These are phyloP conservation scores for Debaryomyces coudertii DNA, from an alignment of 1,139 yeast genomes.

Conservation along the genomic window DNA sequence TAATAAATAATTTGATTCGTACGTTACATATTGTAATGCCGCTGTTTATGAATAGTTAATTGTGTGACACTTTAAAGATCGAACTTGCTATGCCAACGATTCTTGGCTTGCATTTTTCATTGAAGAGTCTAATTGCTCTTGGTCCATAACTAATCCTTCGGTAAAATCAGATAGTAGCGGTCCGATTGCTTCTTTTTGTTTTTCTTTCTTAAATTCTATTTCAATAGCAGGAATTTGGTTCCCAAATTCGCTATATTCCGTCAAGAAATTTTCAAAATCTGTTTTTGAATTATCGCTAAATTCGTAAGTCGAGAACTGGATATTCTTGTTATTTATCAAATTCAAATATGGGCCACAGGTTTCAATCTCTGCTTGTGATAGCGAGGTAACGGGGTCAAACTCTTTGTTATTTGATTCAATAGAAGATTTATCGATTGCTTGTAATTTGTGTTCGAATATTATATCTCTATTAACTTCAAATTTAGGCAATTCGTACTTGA, in stretches of 20 bases:
- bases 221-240: conserved; percentile 16
- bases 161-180: conserved; percentile 2
- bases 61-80: too few relatives aligned
- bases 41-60: not conserved
- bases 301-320: conserved; percentile 36
- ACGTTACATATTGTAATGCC: not conserved
- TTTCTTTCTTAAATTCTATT: conserved; percentile 14
- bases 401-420: conserved; percentile 16
- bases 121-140: conserved; percentile 2
- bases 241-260: conserved; percentile 20
- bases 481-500: conserved; percentile 50
- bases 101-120: not conserved
- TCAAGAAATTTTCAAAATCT: conserved; percentile 16
- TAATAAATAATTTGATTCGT: conserved; percentile 6
- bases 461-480: conserved; percentile 16
- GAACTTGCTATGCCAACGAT: not conserved
- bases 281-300: conserved; percentile 16
- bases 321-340: conserved; percentile 45
- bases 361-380: conserved; percentile 67
- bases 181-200: not conserved
- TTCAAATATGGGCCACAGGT: conserved; percentile 61
- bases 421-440: conserved; percentile 10
- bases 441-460: conserved; percentile 6
- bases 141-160: conserved; percentile 13
- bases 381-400: conserved; percentile 31